Base-by-base conservation (phyloP, 2,329 filamentous ascomycete genomes). In the Aspergillus arachidicola region DNA sequence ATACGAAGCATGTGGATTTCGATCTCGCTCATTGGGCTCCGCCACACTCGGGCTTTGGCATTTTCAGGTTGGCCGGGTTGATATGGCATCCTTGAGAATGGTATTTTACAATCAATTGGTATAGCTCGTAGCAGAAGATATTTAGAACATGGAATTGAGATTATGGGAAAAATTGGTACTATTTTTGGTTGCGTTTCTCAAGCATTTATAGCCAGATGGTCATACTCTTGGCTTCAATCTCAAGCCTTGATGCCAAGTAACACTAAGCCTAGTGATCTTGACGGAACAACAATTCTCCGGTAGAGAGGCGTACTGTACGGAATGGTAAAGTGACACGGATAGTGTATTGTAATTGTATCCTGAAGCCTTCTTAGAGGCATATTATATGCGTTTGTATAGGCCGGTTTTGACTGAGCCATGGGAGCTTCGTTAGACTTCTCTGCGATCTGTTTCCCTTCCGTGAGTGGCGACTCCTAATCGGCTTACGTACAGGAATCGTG, bases 11-110 rank as follows among this genome's bases (percentile, higher is more conserved):
- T 61, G 55, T 59, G 3, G 67, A 69, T 60, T 61, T 69, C 3
- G 67, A 70, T 60, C 60, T 69, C 11, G 28, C 55, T 9, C 58
- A 65, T 10, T 70, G 61, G 58, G 66, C 68, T 1, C 57, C 65
- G 2, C 57, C 61, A 4, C 28, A 66, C 41, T 66, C 60, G 6
- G 68, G 68, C 0, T 70, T 68, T 57, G 67, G 68, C 3, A 4
- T 57, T 2, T 70, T 70, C 43, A 57, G 66, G 34, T 36, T 69
- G 19, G 57, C 61, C 34, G 63, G 61, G 9, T 62, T 70, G 66
- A 34, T 67, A 12, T 66, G 66, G 63, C 9, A 60, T 21, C 61
- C 65, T 50, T 48, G 46, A 50, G 10, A 23, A 23, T 12, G n/a
- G 4, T 12, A 6, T 46, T 46, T 14, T n/a, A 10, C 19, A 10